A percentile compares a stretch with the other conserved stretches of the same genome.
These are phyloP conservation scores for Schizosaccharomyces osmophilus DNA, from an alignment of 805 yeast species.

Conservation along the genomic window DNA sequence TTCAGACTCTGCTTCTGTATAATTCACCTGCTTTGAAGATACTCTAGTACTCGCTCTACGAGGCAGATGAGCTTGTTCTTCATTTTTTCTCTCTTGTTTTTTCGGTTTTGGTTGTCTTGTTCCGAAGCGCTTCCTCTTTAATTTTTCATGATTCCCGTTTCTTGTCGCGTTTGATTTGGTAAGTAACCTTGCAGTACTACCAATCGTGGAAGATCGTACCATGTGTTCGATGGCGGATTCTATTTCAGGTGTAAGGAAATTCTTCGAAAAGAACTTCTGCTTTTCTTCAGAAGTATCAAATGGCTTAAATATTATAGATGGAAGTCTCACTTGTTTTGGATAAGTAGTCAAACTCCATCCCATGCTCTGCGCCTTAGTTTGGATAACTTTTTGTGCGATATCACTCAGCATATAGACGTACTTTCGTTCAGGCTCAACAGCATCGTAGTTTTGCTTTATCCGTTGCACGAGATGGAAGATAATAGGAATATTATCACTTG, in stretches of 20 bases:
- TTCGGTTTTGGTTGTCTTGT: not conserved
- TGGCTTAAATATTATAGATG: not conserved
- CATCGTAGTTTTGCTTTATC: constrained; percentile 54
- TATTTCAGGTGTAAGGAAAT: not conserved
- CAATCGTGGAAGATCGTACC: not conserved
- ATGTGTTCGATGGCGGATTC: not conserved
- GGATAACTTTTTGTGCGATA: not conserved
- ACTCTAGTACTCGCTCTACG: not conserved
- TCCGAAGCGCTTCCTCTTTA: too few relatives aligned
- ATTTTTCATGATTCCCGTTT: too few relatives aligned
- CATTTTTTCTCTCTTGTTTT: not conserved
- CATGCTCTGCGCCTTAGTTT: not conserved
- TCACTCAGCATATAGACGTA: not conserved
- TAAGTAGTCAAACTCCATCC: not conserved
- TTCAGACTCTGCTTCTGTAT: not conserved
- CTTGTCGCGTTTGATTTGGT: too few relatives aligned
- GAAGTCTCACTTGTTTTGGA: not conserved
- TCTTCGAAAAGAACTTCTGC: not conserved
- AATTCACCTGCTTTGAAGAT: not conserved
- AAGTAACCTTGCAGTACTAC: not conserved
- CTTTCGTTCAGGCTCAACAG: constrained; percentile 4
- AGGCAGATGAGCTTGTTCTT: not conserved
- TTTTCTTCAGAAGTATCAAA: not conserved
- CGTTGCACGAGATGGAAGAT: constrained; percentile 55
- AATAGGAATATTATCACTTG: constrained; percentile 42